A percentile compares a stretch with the other conserved stretches of the same genome.
Evolutionary conservation across 345 rosid species (phyloP).

Genomic region (Bretschneidera sinensis): DNA sequence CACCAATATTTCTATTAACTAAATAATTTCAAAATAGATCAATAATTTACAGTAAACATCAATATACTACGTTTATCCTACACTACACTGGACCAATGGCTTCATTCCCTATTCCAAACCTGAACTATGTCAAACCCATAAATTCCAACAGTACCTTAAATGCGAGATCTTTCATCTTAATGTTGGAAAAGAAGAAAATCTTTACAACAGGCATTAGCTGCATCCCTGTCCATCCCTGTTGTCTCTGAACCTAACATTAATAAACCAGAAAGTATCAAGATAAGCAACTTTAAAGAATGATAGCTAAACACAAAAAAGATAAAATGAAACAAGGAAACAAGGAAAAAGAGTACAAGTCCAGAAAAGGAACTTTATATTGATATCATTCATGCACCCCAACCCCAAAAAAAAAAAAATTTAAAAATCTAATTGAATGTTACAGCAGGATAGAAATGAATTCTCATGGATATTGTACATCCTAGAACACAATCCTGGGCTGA

Average conservation of each 20-base stretch:
- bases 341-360: constrained; percentile 3
- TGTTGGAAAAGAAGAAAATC: constrained; percentile 20
- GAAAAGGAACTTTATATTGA: constrained; percentile 1
- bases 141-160: constrained; percentile 23
- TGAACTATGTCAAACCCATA: constrained; percentile 23
- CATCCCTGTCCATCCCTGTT: constrained; percentile 7
- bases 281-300: constrained; percentile 2
- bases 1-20: constrained; percentile 21
- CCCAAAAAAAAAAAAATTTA: neutral
- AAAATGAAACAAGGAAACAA: neutral
- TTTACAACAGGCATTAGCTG: constrained; percentile 20
- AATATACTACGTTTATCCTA: constrained; percentile 24
- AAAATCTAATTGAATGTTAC: neutral
- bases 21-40: constrained; percentile 20
- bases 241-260: constrained; percentile 24
- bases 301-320: too few species aligned
- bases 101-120: constrained; percentile 46
- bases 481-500: neutral
- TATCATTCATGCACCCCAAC: neutral
- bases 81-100: constrained; percentile 55
- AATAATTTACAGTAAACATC: constrained; percentile 32
- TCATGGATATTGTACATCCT: neutral
- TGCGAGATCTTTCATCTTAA: constrained; percentile 7
- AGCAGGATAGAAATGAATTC: too few species aligned
- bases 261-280: neutral